Evolutionary conservation across 768 basidiomycete species (phyloP), one percentile per base, ranked within the genome.

Genomic region (Lanmaoa pseudosensibilis): DNA sequence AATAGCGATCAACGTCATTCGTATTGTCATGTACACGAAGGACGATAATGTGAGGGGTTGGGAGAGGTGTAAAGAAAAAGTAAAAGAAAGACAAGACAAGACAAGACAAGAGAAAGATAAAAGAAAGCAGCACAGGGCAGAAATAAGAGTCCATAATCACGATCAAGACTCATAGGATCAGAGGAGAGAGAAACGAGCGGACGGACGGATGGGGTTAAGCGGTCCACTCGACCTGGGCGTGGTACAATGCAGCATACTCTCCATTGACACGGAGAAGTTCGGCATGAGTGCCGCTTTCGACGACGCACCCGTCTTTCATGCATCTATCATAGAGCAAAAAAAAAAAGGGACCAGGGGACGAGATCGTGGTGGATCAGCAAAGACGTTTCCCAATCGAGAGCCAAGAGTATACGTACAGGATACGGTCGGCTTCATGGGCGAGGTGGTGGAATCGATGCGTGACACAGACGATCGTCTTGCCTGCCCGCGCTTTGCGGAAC

Each of bases 361-460:
- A n/a, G n/a, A n/a, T 38, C n/a, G 13, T 1, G 49, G 21, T 4
- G 21, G 18, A 33, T 37, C 33, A 46, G 12, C 2, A 19, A 18
- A 30, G 15, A 23, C 7, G 43, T n/a, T 6, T 23, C 4, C 15
- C 4, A 18, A 43, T 43, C n/a, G n/a, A n/a, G n/a, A n/a, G n/a
- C n/a, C n/a, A n/a, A n/a, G n/a, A n/a, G n/a, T n/a, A n/a, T 27
- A 27, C 27, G 27, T 58, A 84, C 83, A 86, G 55, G 51, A 84
- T 80, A 2, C 75, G 63, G 65, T 84, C 81, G 2, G 82, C 84
- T 15, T 77, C 63, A 48, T 74, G 77, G 0, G 75, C 80, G 16
- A 84, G 69, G 51, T 79, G 75, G 1, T 77, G 77, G 55, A 83
- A 83, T 3, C 80, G 74, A 60, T 87, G 85, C 0, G 81, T 82